Evolutionary conservation across 2,329 filamentous ascomycete species (phyloP), one percentile per base, ranked within the genome.

Genomic region (Hirsutella rhossiliensis): DNA sequence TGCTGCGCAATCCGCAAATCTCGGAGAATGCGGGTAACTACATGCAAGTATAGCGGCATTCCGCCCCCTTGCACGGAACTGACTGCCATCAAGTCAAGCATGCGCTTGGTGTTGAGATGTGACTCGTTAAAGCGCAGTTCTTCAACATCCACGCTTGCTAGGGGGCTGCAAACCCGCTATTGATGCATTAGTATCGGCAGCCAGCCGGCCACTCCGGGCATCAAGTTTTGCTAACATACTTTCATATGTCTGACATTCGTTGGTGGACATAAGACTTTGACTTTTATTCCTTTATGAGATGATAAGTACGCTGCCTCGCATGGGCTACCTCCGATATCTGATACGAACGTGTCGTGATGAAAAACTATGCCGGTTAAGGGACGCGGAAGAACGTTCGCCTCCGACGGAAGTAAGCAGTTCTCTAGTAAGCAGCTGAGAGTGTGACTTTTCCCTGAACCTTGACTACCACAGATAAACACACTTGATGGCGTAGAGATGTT

Each of bases 371-470:
- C 78, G 0, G 76, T 75, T 0, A 82, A 60, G 0, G 78, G 77
- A 0, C 62, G 62, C 0, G 67, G 64, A 1, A 80, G 61, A 0
- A 57, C 54, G 6, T 71, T 73, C 0, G 71, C 61, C 0, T 56
- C 52, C 0, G 64, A 72, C 0, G 56, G 51, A 1, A 77, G 58
- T 0, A 83, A 59, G 29, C 72, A 78, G 48, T 75, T 78, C 53
- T 83, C 78, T 0, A 75, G 53, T 1, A 75, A 48, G 41, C 69
- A 76, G 1, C 72, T 72, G 1, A 80, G 61, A 0, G 75, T 78
- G 47, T 82, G 77, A 39, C 73, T 78, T 54, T 82, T 82, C 0
- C 79, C 79, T 0, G 73, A 78, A 1, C 78, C 78, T 47, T 82
- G 78, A 17, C 73, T 75, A 1, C 78, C 78, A 43, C 78, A 82